Base-by-base conservation (phyloP, 805 yeast genomes). In the Saccharomycopsis fibuligera region DNA sequence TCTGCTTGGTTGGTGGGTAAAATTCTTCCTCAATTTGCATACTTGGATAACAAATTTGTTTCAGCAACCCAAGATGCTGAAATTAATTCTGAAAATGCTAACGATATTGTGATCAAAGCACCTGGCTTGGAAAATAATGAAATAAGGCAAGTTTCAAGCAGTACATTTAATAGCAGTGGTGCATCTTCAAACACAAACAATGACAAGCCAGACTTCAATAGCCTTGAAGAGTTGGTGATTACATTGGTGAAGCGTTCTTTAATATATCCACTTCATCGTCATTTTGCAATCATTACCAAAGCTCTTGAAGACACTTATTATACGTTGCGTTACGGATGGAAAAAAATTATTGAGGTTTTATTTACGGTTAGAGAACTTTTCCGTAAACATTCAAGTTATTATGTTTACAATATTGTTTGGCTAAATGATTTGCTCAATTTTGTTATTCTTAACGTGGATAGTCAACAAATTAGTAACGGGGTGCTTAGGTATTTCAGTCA, bases 1-100 rank as follows among this genome's bases (percentile, higher is more conserved):
- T 84, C 95, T 49, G 87, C 95, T 0, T 93, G 99, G 99, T 81
- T 91, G 0, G 75, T 93, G 3, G 99, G 99, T 1, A 89, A 84
- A 56, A 58, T 93, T 21, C 68, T 81, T 0, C 96, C 98, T 1
- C 93, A 87, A 58, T 64, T 91, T 35, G 62, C 89, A 5, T 79
- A 73, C 55, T 66, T 93, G 29, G 98, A 89, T 61, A 66, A 76
- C 14, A 78, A 74, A 55, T 55, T 84, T 24, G 39, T 39, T 6
- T 17, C 19, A 23, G 35, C 27, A 14, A 44, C 29, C 5, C n/a
- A 29, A 3, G 45, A 41, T 14, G 25, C 25, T 24, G 35, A 31
- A 23, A 41, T 19, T 14, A 23, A 10, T 3, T n/a, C 3, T 16
- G 22, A 16, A 3, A n/a, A 14, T 8, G 17, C 29, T 12, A 14